These are phyloP conservation scores for Nitzschia sp. DNA, from an alignment of 108 stramenopile genomes.

Conservation along the genomic window DNA sequence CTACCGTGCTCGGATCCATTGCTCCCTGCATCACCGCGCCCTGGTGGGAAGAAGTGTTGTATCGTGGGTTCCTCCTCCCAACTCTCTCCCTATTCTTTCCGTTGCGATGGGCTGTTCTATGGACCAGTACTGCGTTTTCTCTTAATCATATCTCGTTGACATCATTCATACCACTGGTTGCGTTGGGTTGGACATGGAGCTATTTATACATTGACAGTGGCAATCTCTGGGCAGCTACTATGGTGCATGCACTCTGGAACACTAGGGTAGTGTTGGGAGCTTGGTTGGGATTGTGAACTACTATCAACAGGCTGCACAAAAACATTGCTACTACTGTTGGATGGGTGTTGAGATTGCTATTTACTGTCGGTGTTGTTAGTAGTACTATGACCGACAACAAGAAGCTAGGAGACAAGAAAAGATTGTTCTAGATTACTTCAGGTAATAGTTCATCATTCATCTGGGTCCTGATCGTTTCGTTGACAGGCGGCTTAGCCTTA, in stretches of 20 bases:
- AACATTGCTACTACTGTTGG: too few species aligned
- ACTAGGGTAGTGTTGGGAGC: constrained; percentile 86
- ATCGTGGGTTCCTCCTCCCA: constrained; percentile 85
- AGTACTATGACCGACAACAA: too few species aligned
- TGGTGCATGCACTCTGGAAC: constrained; percentile 95
- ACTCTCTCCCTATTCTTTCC: constrained; percentile 47
- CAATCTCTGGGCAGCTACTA: constrained; percentile 83
- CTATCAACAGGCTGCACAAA: too few species aligned
- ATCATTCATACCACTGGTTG: constrained; percentile 83
- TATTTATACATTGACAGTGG: constrained; percentile 76
- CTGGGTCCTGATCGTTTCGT: too few species aligned
- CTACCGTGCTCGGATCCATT: too few species aligned
- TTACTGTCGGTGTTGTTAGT: too few species aligned
- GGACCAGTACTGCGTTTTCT: constrained; percentile 82
- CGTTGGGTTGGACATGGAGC: constrained; percentile 88
- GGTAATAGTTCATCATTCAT: too few species aligned
- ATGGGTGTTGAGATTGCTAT: too few species aligned
- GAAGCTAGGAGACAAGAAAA: too few species aligned
- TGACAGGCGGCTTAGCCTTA: too few species aligned
- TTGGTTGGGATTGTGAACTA: constrained; percentile 81
- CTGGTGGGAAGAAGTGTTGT: constrained; percentile 92
- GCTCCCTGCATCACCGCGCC: constrained; percentile 92
- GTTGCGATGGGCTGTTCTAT: constrained; percentile 49
- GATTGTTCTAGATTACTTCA: too few species aligned
- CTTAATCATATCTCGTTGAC: constrained; percentile 82